Percentiles rank a stretch among this genome's conserved stretches.
These are phyloP conservation scores for Cylindrodendrum hubeiense DNA, from an alignment of 2,329 filamentous ascomycete species.

Conservation along the genomic window DNA sequence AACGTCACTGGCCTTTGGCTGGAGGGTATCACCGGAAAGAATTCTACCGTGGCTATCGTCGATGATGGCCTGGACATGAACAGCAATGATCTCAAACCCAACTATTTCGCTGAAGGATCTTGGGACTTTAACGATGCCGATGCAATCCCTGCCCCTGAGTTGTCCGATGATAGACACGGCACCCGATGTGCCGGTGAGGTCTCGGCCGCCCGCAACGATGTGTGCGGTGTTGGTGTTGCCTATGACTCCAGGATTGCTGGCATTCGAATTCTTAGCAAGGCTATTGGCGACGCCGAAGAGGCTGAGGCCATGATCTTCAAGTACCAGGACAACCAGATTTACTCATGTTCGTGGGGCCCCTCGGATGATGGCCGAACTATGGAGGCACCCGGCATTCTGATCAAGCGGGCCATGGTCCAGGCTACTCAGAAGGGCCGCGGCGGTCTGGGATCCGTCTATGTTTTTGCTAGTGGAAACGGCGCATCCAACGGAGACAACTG, in stretches of 20 bases:
- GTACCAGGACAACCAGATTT: constrained; percentile 93
- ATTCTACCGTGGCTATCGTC: constrained; percentile 91
- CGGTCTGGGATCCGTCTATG: constrained; percentile 90
- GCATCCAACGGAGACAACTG: constrained; percentile 91
- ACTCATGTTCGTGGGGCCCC: constrained; percentile 98
- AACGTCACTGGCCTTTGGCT: constrained; percentile 97
- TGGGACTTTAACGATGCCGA: constrained; percentile 95
- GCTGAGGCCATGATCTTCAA: constrained; percentile 93
- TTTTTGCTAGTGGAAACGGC: constrained; percentile 95
- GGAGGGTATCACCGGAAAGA: constrained; percentile 89
- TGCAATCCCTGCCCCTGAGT: constrained; percentile 82
- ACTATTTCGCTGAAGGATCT: constrained; percentile 93
- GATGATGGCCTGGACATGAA: constrained; percentile 98
- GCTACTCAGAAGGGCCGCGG: constrained; percentile 88
- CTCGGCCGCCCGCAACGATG: constrained; percentile 89
- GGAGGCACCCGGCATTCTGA: constrained; percentile 92
- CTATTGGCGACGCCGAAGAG: constrained; percentile 93
- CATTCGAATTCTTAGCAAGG: constrained; percentile 90
- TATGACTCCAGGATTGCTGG: constrained; percentile 93
- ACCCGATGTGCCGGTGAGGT: constrained; percentile 97
- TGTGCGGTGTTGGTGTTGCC: constrained; percentile 95
- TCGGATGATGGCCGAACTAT: constrained; percentile 94
- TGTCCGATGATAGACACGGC: constrained; percentile 89
- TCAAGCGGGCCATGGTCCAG: constrained; percentile 90
- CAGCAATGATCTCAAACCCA: constrained; percentile 90